phyloP scores from a whole-genome alignment of 495 filamentous ascomycete genomes.

The Penicillium flavigenum region DNA sequence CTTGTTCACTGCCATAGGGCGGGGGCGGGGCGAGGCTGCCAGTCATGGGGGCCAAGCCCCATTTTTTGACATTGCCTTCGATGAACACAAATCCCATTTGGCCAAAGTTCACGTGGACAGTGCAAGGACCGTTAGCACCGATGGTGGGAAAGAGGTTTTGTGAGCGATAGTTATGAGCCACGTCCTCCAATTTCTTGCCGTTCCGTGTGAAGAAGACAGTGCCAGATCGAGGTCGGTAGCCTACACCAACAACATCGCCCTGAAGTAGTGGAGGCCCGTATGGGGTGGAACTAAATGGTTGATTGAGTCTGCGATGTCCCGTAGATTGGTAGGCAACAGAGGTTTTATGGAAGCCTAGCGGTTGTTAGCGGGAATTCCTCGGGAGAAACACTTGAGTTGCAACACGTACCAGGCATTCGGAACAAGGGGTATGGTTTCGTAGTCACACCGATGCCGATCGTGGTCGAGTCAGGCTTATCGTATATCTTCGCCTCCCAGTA shows the following conservation, averaged over 20 bases:
- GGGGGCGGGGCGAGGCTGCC: conserved; percentile 93
- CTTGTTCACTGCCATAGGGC: conserved; percentile 94
- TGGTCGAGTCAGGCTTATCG: conserved; percentile 86
- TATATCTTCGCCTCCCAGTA: conserved; percentile 99
- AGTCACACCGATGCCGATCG: conserved; percentile 85
- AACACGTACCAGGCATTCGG: conserved; percentile 75
- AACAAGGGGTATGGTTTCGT: conserved; percentile 98
- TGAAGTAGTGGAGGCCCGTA: conserved; percentile 85
- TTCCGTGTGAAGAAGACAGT: conserved; percentile 98
- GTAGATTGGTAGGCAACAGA: conserved; percentile 88
- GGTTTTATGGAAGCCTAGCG: conserved; percentile 79
- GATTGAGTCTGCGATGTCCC: conserved; percentile 84
- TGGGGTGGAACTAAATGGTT: conserved; percentile 73
- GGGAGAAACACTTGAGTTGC: neutral
- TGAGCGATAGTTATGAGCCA: conserved; percentile 85
- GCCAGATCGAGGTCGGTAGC: conserved; percentile 90
- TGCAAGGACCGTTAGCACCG: conserved; percentile 89
- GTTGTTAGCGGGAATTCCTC: conserved; percentile 18
- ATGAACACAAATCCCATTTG: conserved; percentile 98
- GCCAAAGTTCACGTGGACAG: conserved; percentile 94
- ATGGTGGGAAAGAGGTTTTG: conserved; percentile 97
- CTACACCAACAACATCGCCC: conserved; percentile 94
- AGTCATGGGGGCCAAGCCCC: conserved; percentile 94
- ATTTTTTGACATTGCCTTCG: conserved; percentile 99
- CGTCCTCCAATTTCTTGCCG: conserved; percentile 93